Evolutionary conservation across 2,329 filamentous ascomycete genomes (phyloP).

Genomic region (Aspergillus fijiensis): DNA sequence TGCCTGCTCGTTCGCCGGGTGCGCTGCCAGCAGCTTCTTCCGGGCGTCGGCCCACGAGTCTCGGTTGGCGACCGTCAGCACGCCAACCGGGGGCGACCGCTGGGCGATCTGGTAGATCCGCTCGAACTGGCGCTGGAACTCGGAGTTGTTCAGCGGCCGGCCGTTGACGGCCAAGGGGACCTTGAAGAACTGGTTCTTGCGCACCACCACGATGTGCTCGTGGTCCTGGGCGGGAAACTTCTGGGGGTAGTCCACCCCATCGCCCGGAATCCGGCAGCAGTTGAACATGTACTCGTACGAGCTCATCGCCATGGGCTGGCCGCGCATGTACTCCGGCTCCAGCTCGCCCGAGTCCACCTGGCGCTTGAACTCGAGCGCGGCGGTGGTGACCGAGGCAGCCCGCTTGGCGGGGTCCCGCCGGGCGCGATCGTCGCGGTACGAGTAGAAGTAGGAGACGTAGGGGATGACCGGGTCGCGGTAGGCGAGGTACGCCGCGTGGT

Average conservation of each 20-base stretch:
- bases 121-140: constrained; percentile 87
- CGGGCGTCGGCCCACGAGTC: constrained; percentile 89
- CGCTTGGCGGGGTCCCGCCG: constrained; percentile 87
- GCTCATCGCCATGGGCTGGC: constrained; percentile 95
- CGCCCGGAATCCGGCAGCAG: constrained; percentile 77
- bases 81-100: constrained; percentile 70
- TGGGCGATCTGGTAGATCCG: constrained; percentile 78
- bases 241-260: constrained; percentile 75
- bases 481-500: constrained; percentile 83
- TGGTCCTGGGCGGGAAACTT: constrained; percentile 75
- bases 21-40: constrained; percentile 70
- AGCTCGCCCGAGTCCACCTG: constrained; percentile 78
- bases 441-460: constrained; percentile 99
- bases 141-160: constrained; percentile 79
- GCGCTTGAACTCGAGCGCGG: constrained; percentile 89
- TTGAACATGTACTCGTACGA: constrained; percentile 99
- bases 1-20: constrained; percentile 72
- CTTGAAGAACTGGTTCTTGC: constrained; percentile 99
- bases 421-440: constrained; percentile 87
- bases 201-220: constrained; percentile 83
- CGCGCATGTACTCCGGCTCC: constrained; percentile 99
- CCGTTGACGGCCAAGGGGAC: constrained; percentile 77
- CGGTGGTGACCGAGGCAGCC: constrained; percentile 83
- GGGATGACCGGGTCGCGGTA: constrained; percentile 96
- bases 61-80: constrained; percentile 86